Percentiles rank a stretch among this genome's conserved stretches.
phyloP scores from a whole-genome alignment of 352 stramenopile genomes.

The Phytophthora vignae region DNA sequence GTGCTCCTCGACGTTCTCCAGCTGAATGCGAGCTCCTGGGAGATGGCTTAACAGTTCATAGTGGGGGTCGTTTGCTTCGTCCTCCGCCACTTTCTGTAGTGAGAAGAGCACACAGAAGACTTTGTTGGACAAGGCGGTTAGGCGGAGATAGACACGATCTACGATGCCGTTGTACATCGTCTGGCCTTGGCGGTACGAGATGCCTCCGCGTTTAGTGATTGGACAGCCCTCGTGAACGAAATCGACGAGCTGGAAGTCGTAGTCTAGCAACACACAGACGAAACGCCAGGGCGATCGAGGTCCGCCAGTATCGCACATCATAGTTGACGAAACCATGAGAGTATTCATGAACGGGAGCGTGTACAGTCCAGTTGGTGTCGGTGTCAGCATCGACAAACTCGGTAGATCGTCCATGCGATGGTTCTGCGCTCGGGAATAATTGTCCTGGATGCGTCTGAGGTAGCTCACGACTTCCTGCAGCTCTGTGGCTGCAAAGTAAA shows the following conservation, averaged over 20 bases:
- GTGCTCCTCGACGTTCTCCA: slow-evolving; percentile 62
- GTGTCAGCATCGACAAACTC: slow-evolving; percentile 61
- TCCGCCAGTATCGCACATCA: slow-evolving; percentile 32
- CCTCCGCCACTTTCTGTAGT: slow-evolving; percentile 44
- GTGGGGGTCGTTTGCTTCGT: slow-evolving; percentile 13
- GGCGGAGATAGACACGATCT: slow-evolving; percentile 51
- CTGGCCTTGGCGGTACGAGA: slow-evolving; percentile 51
- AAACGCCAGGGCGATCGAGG: slow-evolving; percentile 57
- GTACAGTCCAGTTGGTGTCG: slow-evolving; percentile 53
- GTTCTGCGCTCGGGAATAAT: slow-evolving; percentile 54
- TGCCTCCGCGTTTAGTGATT: slow-evolving; percentile 35
- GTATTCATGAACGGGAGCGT: slow-evolving; percentile 53
- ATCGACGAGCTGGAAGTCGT: slow-evolving; percentile 70
- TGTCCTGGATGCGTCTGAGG: slow-evolving; percentile 64
- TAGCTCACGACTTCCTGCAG: slow-evolving; percentile 53
- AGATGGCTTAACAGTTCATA: background rate
- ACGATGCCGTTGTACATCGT: slow-evolving; percentile 61
- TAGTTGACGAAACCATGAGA: slow-evolving; percentile 53
- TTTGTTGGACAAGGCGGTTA: slow-evolving; percentile 45
- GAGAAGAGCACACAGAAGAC: slow-evolving; percentile 69
- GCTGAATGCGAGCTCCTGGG: slow-evolving; percentile 40
- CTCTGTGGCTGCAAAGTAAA: slow-evolving; percentile 60
- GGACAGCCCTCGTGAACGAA: slow-evolving; percentile 66
- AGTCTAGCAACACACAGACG: slow-evolving; percentile 59
- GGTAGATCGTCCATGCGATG: slow-evolving; percentile 69